Evolutionary conservation across 2,329 filamentous ascomycete species (phyloP).

Genomic region (Simplicillium aogashimaense): DNA sequence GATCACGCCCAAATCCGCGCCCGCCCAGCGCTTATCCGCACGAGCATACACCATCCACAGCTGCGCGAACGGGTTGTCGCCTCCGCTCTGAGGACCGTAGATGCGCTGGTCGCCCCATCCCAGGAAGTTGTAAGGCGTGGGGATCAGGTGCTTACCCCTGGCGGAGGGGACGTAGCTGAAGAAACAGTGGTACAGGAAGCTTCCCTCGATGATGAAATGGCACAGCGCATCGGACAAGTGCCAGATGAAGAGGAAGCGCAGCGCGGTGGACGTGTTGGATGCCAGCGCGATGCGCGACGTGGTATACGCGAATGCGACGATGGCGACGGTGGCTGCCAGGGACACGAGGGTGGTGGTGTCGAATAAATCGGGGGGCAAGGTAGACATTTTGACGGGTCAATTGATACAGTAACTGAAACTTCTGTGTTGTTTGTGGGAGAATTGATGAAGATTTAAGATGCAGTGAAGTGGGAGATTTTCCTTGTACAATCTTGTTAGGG

Average conservation of each 20-base stretch:
- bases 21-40: slow-evolving; percentile 54
- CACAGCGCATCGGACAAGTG: slow-evolving; percentile 88
- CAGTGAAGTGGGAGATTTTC: too few relatives aligned
- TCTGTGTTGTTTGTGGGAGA: too few relatives aligned
- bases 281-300: slow-evolving; percentile 38
- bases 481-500: too few relatives aligned
- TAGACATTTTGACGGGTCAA: slow-evolving; percentile 3
- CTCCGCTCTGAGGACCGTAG: slow-evolving; percentile 48
- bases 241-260: slow-evolving; percentile 83
- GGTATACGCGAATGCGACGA: slow-evolving; percentile 38
- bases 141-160: slow-evolving; percentile 24
- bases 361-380: slow-evolving; percentile 45
- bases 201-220: slow-evolving; percentile 84
- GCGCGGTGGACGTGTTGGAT: slow-evolving; percentile 38
- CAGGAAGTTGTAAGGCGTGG: slow-evolving; percentile 42
- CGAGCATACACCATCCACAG: slow-evolving; percentile 62
- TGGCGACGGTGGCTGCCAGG: slow-evolving; percentile 42
- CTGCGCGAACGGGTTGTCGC: slow-evolving; percentile 42
- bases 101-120: slow-evolving; percentile 32
- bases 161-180: slow-evolving; percentile 42
- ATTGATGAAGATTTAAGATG: too few relatives aligned
- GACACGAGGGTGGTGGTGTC: slow-evolving; percentile 51
- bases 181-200: slow-evolving; percentile 91
- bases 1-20: slow-evolving; percentile 52
- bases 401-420: background rate